These are phyloP conservation scores for Aegilops tauschii DNA, from an alignment of 176 grass and related monocot species.

Conservation along the genomic window DNA sequence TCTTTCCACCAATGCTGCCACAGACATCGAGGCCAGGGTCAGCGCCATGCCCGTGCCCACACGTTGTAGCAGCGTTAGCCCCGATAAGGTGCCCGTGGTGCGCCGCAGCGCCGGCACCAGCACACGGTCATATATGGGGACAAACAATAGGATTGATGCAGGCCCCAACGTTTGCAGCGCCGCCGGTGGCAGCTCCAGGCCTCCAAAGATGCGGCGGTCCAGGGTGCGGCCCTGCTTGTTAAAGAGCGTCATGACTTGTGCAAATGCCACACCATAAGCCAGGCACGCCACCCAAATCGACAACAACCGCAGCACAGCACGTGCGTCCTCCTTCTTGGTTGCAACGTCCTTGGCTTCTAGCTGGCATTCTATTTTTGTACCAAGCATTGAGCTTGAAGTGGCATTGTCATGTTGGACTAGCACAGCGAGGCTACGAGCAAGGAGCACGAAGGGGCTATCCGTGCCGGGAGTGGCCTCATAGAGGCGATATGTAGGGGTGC, in stretches of 20 bases:
- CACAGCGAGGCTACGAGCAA: not conserved
- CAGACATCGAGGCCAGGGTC: not conserved
- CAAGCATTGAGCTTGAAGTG: not conserved
- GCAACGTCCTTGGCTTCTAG: not conserved
- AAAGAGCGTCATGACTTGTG: not conserved
- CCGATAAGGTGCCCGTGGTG: not conserved
- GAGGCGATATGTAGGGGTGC: not conserved
- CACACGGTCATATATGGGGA: conserved; percentile 39
- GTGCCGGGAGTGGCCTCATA: not conserved
- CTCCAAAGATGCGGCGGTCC: not conserved
- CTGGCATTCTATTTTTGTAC: not conserved
- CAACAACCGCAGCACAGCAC: not conserved
- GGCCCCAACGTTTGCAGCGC: conserved; percentile 28
- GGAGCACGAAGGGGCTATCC: not conserved
- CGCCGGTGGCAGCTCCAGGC: not conserved
- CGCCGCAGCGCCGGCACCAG: not conserved
- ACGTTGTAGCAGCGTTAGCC: conserved; percentile 38
- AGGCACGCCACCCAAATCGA: not conserved
- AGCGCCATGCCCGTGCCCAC: conserved; percentile 36
- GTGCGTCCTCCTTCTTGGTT: not conserved
- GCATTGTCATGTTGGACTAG: not conserved
- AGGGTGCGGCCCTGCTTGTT: not conserved
- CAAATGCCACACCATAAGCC: not conserved
- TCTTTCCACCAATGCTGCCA: conserved; percentile 27
- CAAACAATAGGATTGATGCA: conserved; percentile 23